Conservation (phyloP, 2,329 filamentous ascomycete genomes). For the Cladosporium sp. region DNA sequence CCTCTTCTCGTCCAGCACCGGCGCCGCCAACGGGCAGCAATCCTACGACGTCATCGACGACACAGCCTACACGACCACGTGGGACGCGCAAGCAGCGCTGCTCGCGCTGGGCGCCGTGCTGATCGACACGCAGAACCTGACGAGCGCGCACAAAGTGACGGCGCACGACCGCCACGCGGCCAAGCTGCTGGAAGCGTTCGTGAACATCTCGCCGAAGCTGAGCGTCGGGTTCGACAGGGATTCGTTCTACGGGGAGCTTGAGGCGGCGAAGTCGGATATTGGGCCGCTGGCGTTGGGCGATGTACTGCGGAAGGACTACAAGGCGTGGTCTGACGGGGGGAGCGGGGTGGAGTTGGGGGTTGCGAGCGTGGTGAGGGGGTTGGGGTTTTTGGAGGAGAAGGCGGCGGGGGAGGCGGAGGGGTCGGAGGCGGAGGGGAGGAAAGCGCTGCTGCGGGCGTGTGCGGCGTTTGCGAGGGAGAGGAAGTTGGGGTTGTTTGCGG, state of each 20-base stretch:
- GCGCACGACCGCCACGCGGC: slow-evolving; percentile 54
- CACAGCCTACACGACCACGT: slow-evolving; percentile 31
- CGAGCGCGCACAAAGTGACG: slow-evolving; percentile 55
- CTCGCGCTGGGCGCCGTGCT: slow-evolving; percentile 65
- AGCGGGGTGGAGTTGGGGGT: slow-evolving; percentile 55
- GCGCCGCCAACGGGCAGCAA: slow-evolving; percentile 35
- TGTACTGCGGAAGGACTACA: slow-evolving; percentile 76
- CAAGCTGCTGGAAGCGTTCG: slow-evolving; percentile 52
- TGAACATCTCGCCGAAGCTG: slow-evolving; percentile 33
- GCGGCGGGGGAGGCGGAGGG: background rate
- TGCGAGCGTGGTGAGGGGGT: slow-evolving; percentile 56
- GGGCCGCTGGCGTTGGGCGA: slow-evolving; percentile 56
- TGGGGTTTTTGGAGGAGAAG: slow-evolving; percentile 48
- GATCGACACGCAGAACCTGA: slow-evolving; percentile 65
- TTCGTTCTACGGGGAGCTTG: slow-evolving; percentile 54
- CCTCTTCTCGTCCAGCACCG: slow-evolving; percentile 35
- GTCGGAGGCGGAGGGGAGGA: slow-evolving; percentile 43
- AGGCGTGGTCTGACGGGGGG: slow-evolving; percentile 59
- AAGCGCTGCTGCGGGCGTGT: slow-evolving; percentile 46
- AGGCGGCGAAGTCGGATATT: slow-evolving; percentile 62
- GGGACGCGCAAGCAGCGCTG: slow-evolving; percentile 57
- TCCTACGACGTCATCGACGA: slow-evolving; percentile 32
- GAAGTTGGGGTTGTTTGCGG: slow-evolving; percentile 53
- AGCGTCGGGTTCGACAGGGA: slow-evolving; percentile 45
- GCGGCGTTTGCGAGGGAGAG: slow-evolving; percentile 51